Conservation (phyloP, 345 rosid species). For the Euphorbia tirucalli region DNA sequence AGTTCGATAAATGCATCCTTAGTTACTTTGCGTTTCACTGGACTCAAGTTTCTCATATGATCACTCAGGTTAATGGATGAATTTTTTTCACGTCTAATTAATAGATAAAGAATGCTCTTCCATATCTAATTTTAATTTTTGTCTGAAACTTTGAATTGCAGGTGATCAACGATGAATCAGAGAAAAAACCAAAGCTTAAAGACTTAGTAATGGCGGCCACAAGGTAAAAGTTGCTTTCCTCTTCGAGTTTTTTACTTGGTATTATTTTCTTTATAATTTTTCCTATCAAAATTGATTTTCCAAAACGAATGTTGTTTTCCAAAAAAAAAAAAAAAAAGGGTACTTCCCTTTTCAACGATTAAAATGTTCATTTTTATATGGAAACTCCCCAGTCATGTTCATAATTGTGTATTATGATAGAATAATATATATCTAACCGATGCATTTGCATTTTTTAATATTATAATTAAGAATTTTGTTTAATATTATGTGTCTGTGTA, state of each 20-base stretch:
- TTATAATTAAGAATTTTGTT: not conserved
- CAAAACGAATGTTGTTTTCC: not conserved
- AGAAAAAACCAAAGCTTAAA: slow-evolving; percentile 70
- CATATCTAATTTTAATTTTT: no score
- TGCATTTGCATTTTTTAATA: no score
- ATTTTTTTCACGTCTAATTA: not conserved
- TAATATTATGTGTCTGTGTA: no score
- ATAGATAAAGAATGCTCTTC: no score
- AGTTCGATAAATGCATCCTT: slow-evolving; percentile 85
- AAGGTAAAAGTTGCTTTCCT: slow-evolving; percentile 34
- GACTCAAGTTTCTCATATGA: slow-evolving; percentile 67
- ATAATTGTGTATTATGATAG: not conserved
- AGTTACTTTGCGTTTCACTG: slow-evolving; percentile 89
- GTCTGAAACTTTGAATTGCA: slow-evolving; percentile 15
- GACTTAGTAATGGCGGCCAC: slow-evolving; percentile 86
- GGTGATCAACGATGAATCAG: slow-evolving; percentile 64
- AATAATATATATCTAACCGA: no score
- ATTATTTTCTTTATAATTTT: not conserved
- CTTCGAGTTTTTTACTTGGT: not conserved
- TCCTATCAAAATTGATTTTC: not conserved
- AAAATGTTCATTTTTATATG: no score
- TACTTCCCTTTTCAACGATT: no score
- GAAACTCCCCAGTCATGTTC: not conserved
- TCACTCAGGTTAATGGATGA: slow-evolving; percentile 90
- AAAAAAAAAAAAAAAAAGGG: no score